Percentiles rank a stretch among this genome's conserved stretches.
Conservation (phyloP, 495 filamentous ascomycete genomes). For the Trypethelium eluteriae region DNA sequence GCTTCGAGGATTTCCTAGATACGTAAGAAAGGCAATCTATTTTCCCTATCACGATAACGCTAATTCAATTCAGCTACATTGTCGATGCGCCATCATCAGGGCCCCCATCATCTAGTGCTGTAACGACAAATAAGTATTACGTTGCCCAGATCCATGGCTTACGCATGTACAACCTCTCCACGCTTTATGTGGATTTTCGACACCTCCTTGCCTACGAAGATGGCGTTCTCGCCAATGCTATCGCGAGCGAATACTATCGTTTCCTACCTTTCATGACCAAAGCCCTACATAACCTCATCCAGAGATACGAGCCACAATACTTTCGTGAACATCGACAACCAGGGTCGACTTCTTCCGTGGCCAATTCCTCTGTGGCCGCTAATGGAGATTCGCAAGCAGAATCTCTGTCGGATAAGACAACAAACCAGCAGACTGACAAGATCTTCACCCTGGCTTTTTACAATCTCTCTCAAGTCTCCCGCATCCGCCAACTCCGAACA, state of each 20-base stretch:
- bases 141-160: conserved; percentile 91
- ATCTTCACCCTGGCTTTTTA: conserved; percentile 93
- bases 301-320: conserved; percentile 89
- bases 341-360: conserved; percentile 49
- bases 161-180: conserved; percentile 77
- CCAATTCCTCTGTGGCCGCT: conserved; percentile 58
- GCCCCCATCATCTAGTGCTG: conserved; percentile 64
- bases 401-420: conserved; percentile 56
- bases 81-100: conserved; percentile 69
- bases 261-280: conserved; percentile 88
- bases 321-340: conserved; percentile 83
- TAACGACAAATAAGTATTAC: conserved; percentile 87
- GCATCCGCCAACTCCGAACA: conserved; percentile 81
- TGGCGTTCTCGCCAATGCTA: conserved; percentile 67
- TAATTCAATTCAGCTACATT: conserved; percentile 48
- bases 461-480: conserved; percentile 88
- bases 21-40: conserved; percentile 43
- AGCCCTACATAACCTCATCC: conserved; percentile 84
- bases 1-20: conserved; percentile 85
- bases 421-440: conserved; percentile 95
- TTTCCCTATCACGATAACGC: conserved; percentile 18
- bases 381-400: conserved; percentile 61
- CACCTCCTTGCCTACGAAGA: conserved; percentile 65
- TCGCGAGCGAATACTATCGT: conserved; percentile 86
- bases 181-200: conserved; percentile 91